phyloP scores from a whole-genome alignment of 306 rosid species.

The Macrotyloma uniflorum region DNA sequence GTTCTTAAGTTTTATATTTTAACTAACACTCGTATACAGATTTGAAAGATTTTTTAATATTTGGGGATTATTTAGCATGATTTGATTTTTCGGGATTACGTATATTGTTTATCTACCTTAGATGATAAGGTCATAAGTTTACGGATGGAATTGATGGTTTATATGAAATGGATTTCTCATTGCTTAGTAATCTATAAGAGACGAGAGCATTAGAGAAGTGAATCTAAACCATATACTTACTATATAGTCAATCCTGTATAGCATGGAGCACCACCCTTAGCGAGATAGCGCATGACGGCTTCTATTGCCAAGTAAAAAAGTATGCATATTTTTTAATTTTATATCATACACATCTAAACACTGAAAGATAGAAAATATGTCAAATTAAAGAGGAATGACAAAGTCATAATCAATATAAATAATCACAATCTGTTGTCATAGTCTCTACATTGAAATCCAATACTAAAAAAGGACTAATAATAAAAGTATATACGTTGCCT shows the following conservation, averaged over 20 bases:
- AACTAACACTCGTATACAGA: background rate
- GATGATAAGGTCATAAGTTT: background rate
- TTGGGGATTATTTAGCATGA: too few species aligned
- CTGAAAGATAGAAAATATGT: background rate
- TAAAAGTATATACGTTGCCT: background rate
- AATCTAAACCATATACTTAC: background rate
- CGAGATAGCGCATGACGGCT: background rate
- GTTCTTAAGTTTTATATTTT: background rate
- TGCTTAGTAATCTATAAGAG: background rate
- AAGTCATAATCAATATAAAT: too few species aligned
- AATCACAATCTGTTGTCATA: too few species aligned
- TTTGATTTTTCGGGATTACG: background rate
- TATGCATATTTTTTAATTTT: background rate
- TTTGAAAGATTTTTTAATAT: background rate
- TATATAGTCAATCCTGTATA: background rate
- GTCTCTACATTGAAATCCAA: background rate
- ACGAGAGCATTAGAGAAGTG: background rate
- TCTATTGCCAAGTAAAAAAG: background rate
- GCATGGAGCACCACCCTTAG: too few species aligned
- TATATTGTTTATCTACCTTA: background rate
- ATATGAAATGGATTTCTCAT: background rate
- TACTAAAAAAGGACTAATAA: background rate
- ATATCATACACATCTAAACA: background rate
- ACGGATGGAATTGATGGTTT: background rate
- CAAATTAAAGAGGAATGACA: background rate